Conservation (phyloP, 768 basidiomycete species). For the Boletellus emodensis region DNA sequence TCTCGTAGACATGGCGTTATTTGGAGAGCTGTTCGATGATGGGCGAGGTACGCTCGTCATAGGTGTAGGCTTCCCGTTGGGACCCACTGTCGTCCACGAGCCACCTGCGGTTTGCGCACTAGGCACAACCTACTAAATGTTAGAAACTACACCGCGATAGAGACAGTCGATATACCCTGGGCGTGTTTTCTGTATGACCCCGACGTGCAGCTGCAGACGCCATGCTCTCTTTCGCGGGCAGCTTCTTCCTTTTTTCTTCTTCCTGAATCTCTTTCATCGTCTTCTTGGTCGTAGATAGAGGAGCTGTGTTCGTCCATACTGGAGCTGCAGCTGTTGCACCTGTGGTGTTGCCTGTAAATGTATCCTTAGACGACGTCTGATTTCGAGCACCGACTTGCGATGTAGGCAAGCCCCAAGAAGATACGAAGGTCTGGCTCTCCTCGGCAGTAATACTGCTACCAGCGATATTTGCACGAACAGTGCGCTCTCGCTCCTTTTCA, state of each 20-base stretch:
- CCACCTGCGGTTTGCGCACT: slow-evolving; percentile 38
- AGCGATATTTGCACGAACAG: slow-evolving; percentile 42
- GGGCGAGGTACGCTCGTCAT: slow-evolving; percentile 33
- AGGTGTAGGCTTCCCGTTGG: slow-evolving; percentile 59
- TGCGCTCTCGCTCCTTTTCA: slow-evolving; percentile 67
- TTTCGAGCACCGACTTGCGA: slow-evolving; percentile 68
- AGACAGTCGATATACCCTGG: slow-evolving; percentile 48
- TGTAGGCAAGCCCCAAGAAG: slow-evolving; percentile 84
- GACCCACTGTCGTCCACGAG: slow-evolving; percentile 86
- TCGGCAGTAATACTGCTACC: slow-evolving; percentile 41
- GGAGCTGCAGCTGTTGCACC: slow-evolving; percentile 36
- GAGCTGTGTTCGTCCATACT: slow-evolving; percentile 72
- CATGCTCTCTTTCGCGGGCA: slow-evolving; percentile 54
- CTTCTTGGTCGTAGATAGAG: slow-evolving; percentile 64
- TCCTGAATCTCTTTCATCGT: slow-evolving; percentile 99
- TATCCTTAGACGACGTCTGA: slow-evolving; percentile 41
- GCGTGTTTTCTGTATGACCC: slow-evolving; percentile 75
- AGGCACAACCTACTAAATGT: slow-evolving; percentile 31
- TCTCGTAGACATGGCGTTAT: slow-evolving; percentile 26
- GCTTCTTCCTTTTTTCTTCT: slow-evolving; percentile 82
- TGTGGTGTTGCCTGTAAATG: slow-evolving; percentile 17
- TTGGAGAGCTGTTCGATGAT: slow-evolving; percentile 29
- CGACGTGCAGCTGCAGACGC: slow-evolving; percentile 57
- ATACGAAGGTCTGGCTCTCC: slow-evolving; percentile 57
- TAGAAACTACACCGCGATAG: background rate